phyloP scores from a whole-genome alignment of 768 basidiomycete species.

The Rhodotorula babjevae region DNA sequence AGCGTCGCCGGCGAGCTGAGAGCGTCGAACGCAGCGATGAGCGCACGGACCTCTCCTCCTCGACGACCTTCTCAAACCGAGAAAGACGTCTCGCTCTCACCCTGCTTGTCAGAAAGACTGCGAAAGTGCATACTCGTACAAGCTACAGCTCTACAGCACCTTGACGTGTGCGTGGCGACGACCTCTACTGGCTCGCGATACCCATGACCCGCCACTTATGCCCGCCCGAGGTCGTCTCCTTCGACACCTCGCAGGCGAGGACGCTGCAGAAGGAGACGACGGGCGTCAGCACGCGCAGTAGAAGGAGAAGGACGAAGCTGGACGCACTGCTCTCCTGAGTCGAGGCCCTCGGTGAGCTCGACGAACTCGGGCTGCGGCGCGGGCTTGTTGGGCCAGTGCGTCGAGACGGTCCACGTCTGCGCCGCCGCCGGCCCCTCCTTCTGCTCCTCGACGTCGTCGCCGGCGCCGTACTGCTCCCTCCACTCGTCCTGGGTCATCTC shows the following conservation, averaged over 20 bases:
- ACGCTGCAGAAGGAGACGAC: background rate
- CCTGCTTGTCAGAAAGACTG: too few relatives aligned
- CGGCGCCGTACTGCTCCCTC: background rate
- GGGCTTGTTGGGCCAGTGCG: background rate
- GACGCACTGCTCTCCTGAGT: constrained; percentile 11
- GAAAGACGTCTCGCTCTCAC: too few relatives aligned
- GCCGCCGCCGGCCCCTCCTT: background rate
- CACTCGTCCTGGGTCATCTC: background rate
- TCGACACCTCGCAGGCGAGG: constrained; percentile 24
- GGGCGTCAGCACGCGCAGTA: background rate
- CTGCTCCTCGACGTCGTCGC: background rate
- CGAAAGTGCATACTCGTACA: background rate
- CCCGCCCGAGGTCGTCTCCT: constrained; percentile 4
- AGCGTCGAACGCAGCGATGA: too few relatives aligned
- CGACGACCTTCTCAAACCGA: too few relatives aligned
- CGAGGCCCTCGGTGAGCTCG: constrained; percentile 5
- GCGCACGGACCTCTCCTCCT: too few relatives aligned
- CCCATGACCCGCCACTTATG: background rate
- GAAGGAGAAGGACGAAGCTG: too few relatives aligned
- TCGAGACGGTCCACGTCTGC: constrained; percentile 4
- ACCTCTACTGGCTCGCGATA: background rate
- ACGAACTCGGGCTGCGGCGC: constrained; percentile 3
- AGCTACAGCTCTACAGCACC: background rate
- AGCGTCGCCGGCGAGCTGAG: too few relatives aligned
- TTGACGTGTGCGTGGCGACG: too few relatives aligned